A percentile compares a stretch with the other conserved stretches of the same genome.
These are phyloP conservation scores for Metschnikowia matae DNA, from an alignment of 805 yeast species.

Conservation along the genomic window DNA sequence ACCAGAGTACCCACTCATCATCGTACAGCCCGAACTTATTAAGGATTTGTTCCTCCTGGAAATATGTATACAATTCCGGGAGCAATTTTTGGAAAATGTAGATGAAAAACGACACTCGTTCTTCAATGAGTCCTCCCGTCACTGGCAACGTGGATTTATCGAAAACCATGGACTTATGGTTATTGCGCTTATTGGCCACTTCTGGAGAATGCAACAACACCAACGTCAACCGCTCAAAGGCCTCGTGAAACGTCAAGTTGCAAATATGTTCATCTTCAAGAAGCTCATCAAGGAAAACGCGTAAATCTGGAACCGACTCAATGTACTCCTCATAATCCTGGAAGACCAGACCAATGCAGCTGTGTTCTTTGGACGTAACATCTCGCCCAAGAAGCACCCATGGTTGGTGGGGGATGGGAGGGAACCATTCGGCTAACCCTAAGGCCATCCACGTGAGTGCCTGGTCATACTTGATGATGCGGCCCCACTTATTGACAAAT, in stretches of 20 bases:
- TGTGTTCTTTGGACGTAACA: conserved; percentile 23
- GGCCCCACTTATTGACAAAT: conserved; percentile 77
- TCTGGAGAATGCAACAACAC: conserved; percentile 75
- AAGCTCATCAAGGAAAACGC: conserved; percentile 20
- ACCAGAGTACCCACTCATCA: conserved; percentile 91
- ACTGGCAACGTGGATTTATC: conserved; percentile 42
- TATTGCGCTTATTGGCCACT: conserved; percentile 24
- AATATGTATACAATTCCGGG: conserved; percentile 73
- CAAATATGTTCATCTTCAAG: conserved; percentile 26
- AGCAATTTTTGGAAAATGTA: conserved; percentile 55
- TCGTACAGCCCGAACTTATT: conserved; percentile 54
- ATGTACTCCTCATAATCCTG: conserved; percentile 39
- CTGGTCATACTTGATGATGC: conserved; percentile 68
- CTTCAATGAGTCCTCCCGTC: conserved; percentile 62
- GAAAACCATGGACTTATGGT: conserved; percentile 16
- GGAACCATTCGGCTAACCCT: conserved; percentile 85
- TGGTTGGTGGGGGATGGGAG: conserved; percentile 53
- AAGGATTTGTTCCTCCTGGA: conserved; percentile 75
- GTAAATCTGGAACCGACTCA: conserved; percentile 26
- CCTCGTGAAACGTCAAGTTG: conserved; percentile 55
- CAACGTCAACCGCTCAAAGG: conserved; percentile 70
- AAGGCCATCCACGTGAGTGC: conserved; percentile 87
- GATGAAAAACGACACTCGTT: conserved; percentile 64
- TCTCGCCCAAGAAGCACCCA: conserved; percentile 57
- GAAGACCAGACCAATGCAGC: conserved; percentile 30